Conservation (phyloP, 2,329 filamentous ascomycete species). For the Hortaea sp. region DNA sequence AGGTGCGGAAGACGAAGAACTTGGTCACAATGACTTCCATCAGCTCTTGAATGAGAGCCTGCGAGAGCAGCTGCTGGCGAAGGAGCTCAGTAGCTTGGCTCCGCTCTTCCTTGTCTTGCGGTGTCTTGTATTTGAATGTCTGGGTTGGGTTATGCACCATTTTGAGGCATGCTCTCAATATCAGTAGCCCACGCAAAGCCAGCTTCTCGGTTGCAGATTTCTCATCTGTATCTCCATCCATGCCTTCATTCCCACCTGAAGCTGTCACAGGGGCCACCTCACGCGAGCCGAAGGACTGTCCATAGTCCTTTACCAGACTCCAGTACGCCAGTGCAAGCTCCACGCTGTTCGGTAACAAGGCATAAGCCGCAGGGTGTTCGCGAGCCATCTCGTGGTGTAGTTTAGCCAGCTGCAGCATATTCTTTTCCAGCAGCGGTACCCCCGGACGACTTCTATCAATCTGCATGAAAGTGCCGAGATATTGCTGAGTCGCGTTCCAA, state of each 20-base stretch:
- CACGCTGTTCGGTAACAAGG: slow-evolving; percentile 68
- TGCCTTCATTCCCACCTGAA: slow-evolving; percentile 31
- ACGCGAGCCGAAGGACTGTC: slow-evolving; percentile 57
- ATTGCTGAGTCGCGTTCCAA: slow-evolving; percentile 67
- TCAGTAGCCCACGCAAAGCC: slow-evolving; percentile 69
- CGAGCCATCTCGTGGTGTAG: slow-evolving; percentile 80
- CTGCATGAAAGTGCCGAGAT: slow-evolving; percentile 64
- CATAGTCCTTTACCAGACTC: slow-evolving; percentile 67
- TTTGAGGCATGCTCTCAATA: slow-evolving; percentile 72
- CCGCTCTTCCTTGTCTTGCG: slow-evolving; percentile 67
- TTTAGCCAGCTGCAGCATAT: slow-evolving; percentile 83
- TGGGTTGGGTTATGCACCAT: slow-evolving; percentile 74
- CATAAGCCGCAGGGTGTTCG: slow-evolving; percentile 71
- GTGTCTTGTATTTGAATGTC: slow-evolving; percentile 72
- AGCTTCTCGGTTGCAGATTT: slow-evolving; percentile 54
- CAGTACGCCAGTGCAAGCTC: slow-evolving; percentile 75
- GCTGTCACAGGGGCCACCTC: slow-evolving; percentile 24
- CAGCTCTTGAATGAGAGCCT: slow-evolving; percentile 67
- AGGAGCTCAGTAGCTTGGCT: slow-evolving; percentile 58
- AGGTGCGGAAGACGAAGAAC: slow-evolving; percentile 77
- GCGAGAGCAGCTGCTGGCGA: slow-evolving; percentile 63
- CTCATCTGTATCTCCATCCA: slow-evolving; percentile 36
- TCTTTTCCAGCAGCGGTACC: slow-evolving; percentile 57
- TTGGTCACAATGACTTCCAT: slow-evolving; percentile 77
- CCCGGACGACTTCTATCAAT: slow-evolving; percentile 7